These are phyloP conservation scores for Gynostemma pentaphyllum DNA, from an alignment of 306 rosid species.

Conservation along the genomic window DNA sequence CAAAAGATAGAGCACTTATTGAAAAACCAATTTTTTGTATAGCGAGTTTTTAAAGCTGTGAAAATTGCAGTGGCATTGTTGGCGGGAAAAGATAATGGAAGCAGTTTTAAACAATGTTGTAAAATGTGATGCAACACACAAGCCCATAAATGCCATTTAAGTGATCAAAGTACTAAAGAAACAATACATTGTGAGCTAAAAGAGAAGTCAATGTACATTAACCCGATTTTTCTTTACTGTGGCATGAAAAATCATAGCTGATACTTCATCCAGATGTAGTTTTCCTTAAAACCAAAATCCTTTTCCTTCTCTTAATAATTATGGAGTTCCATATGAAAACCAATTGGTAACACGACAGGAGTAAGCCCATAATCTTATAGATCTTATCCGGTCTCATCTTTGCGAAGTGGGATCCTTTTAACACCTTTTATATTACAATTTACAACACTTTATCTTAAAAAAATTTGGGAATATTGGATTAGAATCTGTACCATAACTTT, in stretches of 20 bases:
- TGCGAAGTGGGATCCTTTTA: no score
- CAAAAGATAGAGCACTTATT: slow-evolving; percentile 15
- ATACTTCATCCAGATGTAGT: neutral
- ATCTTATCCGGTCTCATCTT: no score
- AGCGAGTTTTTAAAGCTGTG: neutral
- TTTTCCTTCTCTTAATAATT: no score
- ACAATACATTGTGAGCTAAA: neutral
- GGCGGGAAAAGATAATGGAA: neutral
- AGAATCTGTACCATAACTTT: neutral
- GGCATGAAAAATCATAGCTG: neutral
- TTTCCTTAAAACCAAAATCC: neutral
- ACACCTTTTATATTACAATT: no score
- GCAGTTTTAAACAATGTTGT: neutral
- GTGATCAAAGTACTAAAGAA: neutral
- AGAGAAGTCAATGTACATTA: neutral
- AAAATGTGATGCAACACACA: neutral
- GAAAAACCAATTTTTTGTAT: neutral
- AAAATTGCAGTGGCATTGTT: neutral
- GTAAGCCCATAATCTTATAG: no score
- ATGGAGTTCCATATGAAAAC: no score
- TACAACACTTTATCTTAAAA: neutral
- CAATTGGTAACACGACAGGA: no score
- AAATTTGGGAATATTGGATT: neutral
- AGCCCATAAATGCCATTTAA: neutral
- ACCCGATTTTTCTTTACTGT: no score